Base-by-base conservation (phyloP, 106 monocot genomes). In the Platanthera zijinensis region DNA sequence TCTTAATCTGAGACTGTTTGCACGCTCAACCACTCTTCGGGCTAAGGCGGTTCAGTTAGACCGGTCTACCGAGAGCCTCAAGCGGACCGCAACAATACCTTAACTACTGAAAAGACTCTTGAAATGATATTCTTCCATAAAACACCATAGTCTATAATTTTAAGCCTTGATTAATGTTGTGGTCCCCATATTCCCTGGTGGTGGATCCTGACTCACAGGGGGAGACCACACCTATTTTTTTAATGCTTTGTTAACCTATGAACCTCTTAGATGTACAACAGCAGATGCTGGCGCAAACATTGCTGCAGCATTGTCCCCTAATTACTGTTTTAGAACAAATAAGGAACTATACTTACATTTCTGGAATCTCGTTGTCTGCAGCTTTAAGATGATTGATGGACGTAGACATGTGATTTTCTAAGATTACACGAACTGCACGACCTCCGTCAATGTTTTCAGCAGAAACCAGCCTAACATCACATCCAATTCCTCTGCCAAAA, bases 381-480 rank as follows among this genome's bases (percentile, higher is more conserved):
- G 30, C 6, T 7, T 57, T 7, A 69, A 76, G 76, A 7, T 15
- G 54, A 48, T 76, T 70, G 21, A 11, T 18, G 28, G 69, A 48
- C 2, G 15, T 12, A 56, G 13, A 48, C 5, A 77, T 74, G 21
- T 51, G 21, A 57, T 61, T 76, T 76, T 84, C 79, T 79, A 84
- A 51, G 45, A 76, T 39, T 11, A 80, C 76, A 71, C 72, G 79
- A 80, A 79, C 76, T 21, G 84, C 79, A 64, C 53, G 59, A 39
- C 84, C 84, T 45, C 84, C 79, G 72, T 84, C 76, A 51, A 72
- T 48, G 45, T 17, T 48, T 72, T 84, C 84, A 84, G 79, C 84
- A 13, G 28, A 76, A 32, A 79, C 52, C 39, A 84, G 71, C 47
- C 84, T 62, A 25, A 84, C 79, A 76, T 79, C 84, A 63, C 79